Base-by-base conservation (phyloP, 345 rosid species). In the Citrus cavaleriei region DNA sequence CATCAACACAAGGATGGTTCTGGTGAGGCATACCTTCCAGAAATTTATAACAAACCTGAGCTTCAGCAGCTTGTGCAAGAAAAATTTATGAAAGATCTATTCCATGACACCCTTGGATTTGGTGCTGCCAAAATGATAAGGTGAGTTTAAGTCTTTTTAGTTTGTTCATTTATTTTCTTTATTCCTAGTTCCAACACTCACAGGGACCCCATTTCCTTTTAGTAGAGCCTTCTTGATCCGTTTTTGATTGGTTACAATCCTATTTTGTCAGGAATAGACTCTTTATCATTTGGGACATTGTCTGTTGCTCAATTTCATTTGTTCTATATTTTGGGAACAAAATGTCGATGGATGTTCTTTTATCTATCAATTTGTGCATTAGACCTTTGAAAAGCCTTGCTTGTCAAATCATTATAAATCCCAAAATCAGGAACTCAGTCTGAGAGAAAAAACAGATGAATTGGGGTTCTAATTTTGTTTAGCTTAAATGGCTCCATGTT, bases 71-170 rank as follows among this genome's bases (percentile, higher is more conserved):
- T 91, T 63, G 86, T 88, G 42, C 92, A 89, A 83, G 89, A 76
- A 74, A 88, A 87, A 59, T 94, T 68, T 80, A 89, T 96, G 90
- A 79, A 18, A 72, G 91, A 90, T 76, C 81, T 96, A 83, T 83
- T 94, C 84, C 98, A 93, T 71, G 98, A 94, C 73, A 77, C 92
- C 40, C 95, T 96, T 73, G 99, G 99, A 69, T 96, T 92, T 38
- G 99, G 98, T 35, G 93, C 98, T 71, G 97, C 98, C 74, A 94
- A 96, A 84, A 96, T 96, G 99, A 94, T 92, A 60, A 91, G 99
- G 99, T 91, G 71, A 83, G 78, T 57, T 19, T 10, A 22, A 38
- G 21, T 12, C 32, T 63, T 75, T 68, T 74, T 61, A 27, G 14
- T 32, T 49, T 46, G 51, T 46, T 60, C 7, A 9, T 70, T 28